Base-by-base conservation (phyloP, 2,329 filamentous ascomycete species). In the Penicillium sp. region DNA sequence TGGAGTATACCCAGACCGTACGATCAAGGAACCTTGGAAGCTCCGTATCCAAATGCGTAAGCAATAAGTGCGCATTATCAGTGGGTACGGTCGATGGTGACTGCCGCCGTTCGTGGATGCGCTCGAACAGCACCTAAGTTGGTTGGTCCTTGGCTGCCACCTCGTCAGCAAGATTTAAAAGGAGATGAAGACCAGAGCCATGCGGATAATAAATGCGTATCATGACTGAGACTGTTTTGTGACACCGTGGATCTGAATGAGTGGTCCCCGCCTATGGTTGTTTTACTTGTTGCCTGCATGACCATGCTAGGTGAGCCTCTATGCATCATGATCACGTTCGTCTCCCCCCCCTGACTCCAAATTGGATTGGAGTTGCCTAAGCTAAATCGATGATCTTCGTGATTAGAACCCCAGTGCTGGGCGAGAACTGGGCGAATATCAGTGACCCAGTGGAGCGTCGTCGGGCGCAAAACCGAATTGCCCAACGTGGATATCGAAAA, bases 381-480 rank as follows among this genome's bases (percentile, higher is more conserved):
- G 42, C 42, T 33, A 35, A 44, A 34, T 15, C 34, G 31, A 34
- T 34, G 29, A 26, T 33, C 29, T 21, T 22, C 42, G 29, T 24
- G 42, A n/a, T 33, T 41, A 47, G 45, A 19, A 38, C 45, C 34
- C 45, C 45, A 29, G 35, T 47, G 26, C 45, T 47, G n/a, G 45
- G 45, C 35, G 45, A 47, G 28, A 47, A 52, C 24, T 52, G 49
- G 49, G 49, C 49, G 29, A 52, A 52, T 29, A 52, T 52, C 38
- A 43, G 39, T 40, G 49, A 52, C 48, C 49, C 44, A 29, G 45
- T 52, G 28, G 45, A 52, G 49, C 45, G 49, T 34, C 49, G 49
- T 39, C 40, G 49, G 21, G 49, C 49, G 31, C 49, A 52, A 29
- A 52, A 52, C 49, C 49, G 49, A 17, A 48, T 52, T 48, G 49